Base-by-base conservation (phyloP, 2,329 filamentous ascomycete species). In the Aspergillus alliaceus region DNA sequence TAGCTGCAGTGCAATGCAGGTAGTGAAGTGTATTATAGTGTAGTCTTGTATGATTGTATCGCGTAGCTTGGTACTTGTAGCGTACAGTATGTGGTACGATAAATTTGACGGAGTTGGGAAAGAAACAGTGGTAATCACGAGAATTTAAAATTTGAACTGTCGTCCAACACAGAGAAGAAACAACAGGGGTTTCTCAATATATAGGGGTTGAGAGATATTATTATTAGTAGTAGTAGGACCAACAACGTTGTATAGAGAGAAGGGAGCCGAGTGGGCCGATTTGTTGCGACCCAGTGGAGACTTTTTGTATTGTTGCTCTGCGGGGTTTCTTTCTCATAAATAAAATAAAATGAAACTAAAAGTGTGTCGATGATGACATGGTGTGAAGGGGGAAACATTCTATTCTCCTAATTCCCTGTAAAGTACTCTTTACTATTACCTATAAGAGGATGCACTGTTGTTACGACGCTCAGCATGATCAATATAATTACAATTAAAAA, bases 181-280 rank as follows among this genome's bases (percentile, higher is more conserved):
- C n/a, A n/a, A n/a, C n/a, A n/a, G 22, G 39, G 12, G 40, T 20
- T 6, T 9, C 14, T 24, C 25, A 4, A 47, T 47, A 47, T 46
- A 46, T 47, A 31, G 9, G 25, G 44, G 40, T 15, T 42, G 39
- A 42, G 39, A 15, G 20, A 42, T 42, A 42, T n/a, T n/a, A n/a
- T n/a, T n/a, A 25, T 11, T 15, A 11, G 6, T 31, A 35, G 20
- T 15, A 4, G 20, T 15, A 7, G 24, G 14, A 47, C 25, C 27
- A 11, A 47, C 24, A 20, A 14, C 18, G 6, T 18, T 20, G 12
- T 47, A 47, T 47, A 47, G 25, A 47, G n/a, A 20, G 6, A 15
- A 47, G 44, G 25, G 44, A 47, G 44, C 44, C 44, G 44, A 47
- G 25, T 47, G 44, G 44, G 44, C 44, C 27, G 44, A 47, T 31